Evolutionary conservation across 2,329 filamentous ascomycete species (phyloP).

Genomic region (Sordariomycetes sp.): DNA sequence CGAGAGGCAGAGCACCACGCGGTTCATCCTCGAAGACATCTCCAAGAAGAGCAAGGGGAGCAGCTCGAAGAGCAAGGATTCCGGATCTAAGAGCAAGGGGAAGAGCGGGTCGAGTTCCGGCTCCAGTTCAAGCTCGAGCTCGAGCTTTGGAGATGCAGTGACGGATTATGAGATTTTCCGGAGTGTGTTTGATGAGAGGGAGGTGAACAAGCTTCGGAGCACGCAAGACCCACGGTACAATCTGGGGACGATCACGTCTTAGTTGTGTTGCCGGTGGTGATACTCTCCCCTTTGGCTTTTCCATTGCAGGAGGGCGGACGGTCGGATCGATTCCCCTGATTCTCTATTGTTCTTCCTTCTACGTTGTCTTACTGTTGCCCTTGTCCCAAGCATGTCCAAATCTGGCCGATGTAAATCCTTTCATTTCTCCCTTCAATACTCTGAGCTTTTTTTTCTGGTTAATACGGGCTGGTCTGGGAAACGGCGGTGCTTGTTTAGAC

Average conservation of each 20-base stretch:
- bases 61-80: conserved; percentile 7
- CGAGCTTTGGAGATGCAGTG: conserved; percentile 2
- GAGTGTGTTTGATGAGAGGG: conserved; percentile 36
- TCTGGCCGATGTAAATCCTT: too few species aligned
- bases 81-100: conserved; percentile 20
- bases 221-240: conserved; percentile 44
- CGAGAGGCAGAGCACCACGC: conserved; percentile 38
- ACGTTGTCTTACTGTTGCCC: too few species aligned
- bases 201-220: conserved; percentile 38
- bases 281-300: too few species aligned
- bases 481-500: too few species aligned
- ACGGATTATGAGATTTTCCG: conserved; percentile 43
- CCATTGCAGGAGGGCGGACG: too few species aligned
- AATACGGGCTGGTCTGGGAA: too few species aligned
- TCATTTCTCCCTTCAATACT: too few species aligned
- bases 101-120: conserved; percentile 12
- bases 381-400: too few species aligned
- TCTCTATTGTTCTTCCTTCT: too few species aligned
- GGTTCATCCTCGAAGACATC: conserved; percentile 42
- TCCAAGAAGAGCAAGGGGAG: conserved; percentile 32
- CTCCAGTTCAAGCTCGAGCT: conserved; percentile 15
- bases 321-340: too few species aligned
- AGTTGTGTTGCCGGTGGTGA: too few species aligned
- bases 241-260: conserved; percentile 36
- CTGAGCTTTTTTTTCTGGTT: too few species aligned